Percentiles rank a stretch among this genome's conserved stretches.
These are phyloP conservation scores for Penicillium chermesinum DNA, from an alignment of 495 filamentous ascomycete genomes.

Conservation along the genomic window DNA sequence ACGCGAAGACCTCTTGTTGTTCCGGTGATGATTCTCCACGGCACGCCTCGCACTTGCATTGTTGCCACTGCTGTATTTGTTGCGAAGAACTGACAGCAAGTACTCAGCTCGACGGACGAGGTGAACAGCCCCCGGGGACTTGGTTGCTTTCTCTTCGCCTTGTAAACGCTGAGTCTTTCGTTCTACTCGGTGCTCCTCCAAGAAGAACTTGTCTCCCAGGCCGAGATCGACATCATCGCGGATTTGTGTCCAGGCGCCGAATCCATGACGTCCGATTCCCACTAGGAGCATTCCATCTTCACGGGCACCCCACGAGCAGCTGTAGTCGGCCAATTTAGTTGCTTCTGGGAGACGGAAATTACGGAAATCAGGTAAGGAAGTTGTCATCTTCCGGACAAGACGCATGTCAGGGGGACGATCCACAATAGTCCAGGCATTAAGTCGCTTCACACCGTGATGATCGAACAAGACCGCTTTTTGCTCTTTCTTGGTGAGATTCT, in stretches of 20 bases:
- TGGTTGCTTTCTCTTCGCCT: constrained; percentile 66
- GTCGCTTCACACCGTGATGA: constrained; percentile 80
- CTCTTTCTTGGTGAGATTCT: constrained; percentile 89
- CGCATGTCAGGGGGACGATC: constrained; percentile 85
- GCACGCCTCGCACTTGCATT: constrained; percentile 65
- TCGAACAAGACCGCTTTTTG: constrained; percentile 94
- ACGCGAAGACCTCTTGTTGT: constrained; percentile 62
- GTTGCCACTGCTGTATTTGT: constrained; percentile 63
- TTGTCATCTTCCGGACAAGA: constrained; percentile 68
- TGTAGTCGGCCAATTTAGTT: constrained; percentile 79
- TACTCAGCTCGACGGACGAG: constrained; percentile 94
- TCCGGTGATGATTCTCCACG: constrained; percentile 85
- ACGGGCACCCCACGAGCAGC: constrained; percentile 80
- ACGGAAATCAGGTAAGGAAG: constrained; percentile 55
- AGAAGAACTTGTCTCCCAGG: constrained; percentile 87
- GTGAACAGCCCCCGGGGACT: constrained; percentile 93
- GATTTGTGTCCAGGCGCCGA: constrained; percentile 89
- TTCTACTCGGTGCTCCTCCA: constrained; percentile 97
- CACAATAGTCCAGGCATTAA: constrained; percentile 91
- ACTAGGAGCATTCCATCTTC: constrained; percentile 98
- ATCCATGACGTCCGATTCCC: constrained; percentile 87
- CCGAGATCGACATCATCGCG: constrained; percentile 84
- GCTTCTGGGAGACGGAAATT: constrained; percentile 88
- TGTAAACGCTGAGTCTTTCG: constrained; percentile 88
- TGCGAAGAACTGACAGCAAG: constrained; percentile 81